Conservation (phyloP, 768 basidiomycete species). For the Nidularia pulvinata region DNA sequence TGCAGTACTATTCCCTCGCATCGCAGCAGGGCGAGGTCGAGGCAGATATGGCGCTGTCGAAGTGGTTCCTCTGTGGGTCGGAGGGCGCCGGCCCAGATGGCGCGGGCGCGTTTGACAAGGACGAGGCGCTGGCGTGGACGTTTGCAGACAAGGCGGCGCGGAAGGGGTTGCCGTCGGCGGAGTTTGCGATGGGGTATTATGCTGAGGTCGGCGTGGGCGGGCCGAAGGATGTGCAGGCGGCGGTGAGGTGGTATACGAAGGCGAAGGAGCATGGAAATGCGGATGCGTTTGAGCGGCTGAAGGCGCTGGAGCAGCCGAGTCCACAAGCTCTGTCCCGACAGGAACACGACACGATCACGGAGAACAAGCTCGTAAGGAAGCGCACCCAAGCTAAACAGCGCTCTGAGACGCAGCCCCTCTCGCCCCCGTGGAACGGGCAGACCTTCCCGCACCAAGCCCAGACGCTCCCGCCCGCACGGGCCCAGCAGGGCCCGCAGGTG, state of each 20-base stretch:
- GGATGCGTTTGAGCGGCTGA: conserved; percentile 77
- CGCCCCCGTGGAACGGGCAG: conserved; percentile 20
- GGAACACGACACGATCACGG: conserved; percentile 81
- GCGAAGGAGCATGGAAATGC: conserved; percentile 78
- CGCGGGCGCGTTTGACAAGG: conserved; percentile 75
- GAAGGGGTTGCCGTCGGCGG: conserved; percentile 77
- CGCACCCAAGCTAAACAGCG: conserved; percentile 72
- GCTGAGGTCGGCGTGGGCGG: conserved; percentile 91
- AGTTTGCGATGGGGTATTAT: conserved; percentile 98
- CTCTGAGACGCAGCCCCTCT: conserved; percentile 19
- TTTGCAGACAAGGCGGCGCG: conserved; percentile 89
- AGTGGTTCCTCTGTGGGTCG: conserved; percentile 94
- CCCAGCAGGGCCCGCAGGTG: conserved; percentile 3
- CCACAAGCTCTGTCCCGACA: conserved; percentile 71
- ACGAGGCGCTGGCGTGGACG: conserved; percentile 81
- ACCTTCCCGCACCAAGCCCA: conserved; percentile 16
- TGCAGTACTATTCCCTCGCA: conserved; percentile 87
- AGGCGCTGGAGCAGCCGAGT: conserved; percentile 60
- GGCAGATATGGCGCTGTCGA: conserved; percentile 95
- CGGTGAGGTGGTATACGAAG: conserved; percentile 77
- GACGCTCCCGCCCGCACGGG: no score
- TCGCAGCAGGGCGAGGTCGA: conserved; percentile 87
- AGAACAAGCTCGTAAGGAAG: conserved; percentile 78
- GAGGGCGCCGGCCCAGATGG: conserved; percentile 24
- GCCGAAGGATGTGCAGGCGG: conserved; percentile 55